Evolutionary conservation across 495 filamentous ascomycete genomes (phyloP), one percentile per base, ranked within the genome.

Genomic region (Staphylotrichum tortipilum): DNA sequence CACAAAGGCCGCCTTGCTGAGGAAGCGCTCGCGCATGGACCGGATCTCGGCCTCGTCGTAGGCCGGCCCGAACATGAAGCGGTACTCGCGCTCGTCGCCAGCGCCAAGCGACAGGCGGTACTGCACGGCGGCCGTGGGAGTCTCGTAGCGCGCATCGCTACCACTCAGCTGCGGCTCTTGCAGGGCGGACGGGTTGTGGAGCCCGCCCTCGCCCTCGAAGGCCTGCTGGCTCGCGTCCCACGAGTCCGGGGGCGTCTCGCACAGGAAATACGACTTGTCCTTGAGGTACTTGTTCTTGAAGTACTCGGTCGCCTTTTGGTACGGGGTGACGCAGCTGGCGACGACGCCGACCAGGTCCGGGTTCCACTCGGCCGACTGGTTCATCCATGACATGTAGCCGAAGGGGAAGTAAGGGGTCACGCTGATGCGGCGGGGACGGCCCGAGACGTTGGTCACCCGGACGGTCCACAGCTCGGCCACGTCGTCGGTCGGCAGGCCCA

Each of bases 341-440:
- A 79, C 63, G 9, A 79, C 54, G 31, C 70, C 76, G 24, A 67
- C 61, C 14, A 79, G 60, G 18, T 77, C 68, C 15, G 54, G 10
- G 30, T 69, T 62, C 64, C 70, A 78, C 48, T 76, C 71, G 39
- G 70, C 76, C 26, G 70, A 72, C 55, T 79, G 76, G 62, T 77
- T 78, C 75, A 79, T 79, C 76, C 76, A 79, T 29, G 76, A 78
- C 73, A 77, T 77, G 64, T 78, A 78, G 23, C 76, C 76, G 51
- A 78, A 71, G 38, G 73, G 68, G 64, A 79, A 79, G 57, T 77
- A 77, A 3, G 76, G 75, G 42, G 75, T 77, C 39, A 79, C 64
- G 57, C 72, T 73, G 57, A 79, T 57, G 40, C 63, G 68, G 28
- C 76, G 67, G 5, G 64, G 57, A 14, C 64, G 65, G 35, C 53